Evolutionary conservation across 1,139 yeast genomes (phyloP).

Genomic region (Protomyces pachydermus): DNA sequence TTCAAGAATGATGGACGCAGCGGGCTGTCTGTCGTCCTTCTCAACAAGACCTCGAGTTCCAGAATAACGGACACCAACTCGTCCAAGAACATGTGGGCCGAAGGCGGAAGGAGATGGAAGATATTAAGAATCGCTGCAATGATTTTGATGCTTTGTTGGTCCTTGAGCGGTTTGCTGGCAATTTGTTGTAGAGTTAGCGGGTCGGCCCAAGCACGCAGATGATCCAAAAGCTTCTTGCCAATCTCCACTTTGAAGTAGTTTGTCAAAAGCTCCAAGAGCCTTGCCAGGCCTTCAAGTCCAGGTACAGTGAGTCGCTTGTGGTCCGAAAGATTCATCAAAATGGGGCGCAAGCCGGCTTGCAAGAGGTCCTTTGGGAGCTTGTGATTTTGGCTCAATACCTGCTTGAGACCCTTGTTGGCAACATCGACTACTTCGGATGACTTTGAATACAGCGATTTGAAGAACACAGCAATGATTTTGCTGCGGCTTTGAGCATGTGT

Average conservation of each 20-base stretch:
- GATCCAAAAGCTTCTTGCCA: conserved; percentile 87
- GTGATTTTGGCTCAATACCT: conserved; percentile 77
- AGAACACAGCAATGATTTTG: conserved; percentile 84
- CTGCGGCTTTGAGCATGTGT: conserved; percentile 80
- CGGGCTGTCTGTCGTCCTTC: conserved; percentile 83
- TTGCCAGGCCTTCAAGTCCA: conserved; percentile 86
- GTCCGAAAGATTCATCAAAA: conserved; percentile 90
- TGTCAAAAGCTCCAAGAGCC: conserved; percentile 76
- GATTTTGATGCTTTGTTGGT: conserved; percentile 74
- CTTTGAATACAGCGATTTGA: conserved; percentile 83
- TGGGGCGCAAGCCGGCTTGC: conserved; percentile 91
- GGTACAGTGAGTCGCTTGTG: conserved; percentile 83
- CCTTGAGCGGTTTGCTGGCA: conserved; percentile 69
- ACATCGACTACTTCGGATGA: conserved; percentile 88
- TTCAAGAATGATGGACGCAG: conserved; percentile 88
- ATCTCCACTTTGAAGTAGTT: conserved; percentile 95
- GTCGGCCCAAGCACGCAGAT: conserved; percentile 94
- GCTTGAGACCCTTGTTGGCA: conserved; percentile 80
- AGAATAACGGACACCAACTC: conserved; percentile 73
- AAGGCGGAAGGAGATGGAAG: conserved; percentile 85
- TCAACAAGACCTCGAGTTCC: conserved; percentile 72
- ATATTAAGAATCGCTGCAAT: conserved; percentile 87
- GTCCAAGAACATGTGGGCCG: conserved; percentile 86
- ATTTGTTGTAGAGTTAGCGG: conserved; percentile 66
- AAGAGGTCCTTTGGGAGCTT: conserved; percentile 87